These are phyloP conservation scores for Emericellopsis terricola DNA, from an alignment of 495 filamentous ascomycete genomes.

Conservation along the genomic window DNA sequence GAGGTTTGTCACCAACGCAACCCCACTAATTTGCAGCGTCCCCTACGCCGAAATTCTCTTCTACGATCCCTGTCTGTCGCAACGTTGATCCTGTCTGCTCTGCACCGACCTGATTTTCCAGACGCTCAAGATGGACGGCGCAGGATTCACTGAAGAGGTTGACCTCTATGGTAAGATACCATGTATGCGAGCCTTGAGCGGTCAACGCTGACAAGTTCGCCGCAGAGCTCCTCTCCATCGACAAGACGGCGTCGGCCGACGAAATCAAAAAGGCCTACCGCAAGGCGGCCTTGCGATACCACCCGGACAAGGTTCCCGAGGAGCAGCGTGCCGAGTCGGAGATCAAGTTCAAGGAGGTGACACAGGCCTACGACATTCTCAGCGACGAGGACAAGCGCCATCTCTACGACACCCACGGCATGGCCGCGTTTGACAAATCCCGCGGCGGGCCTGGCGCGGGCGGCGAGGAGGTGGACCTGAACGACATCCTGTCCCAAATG, in stretches of 20 bases:
- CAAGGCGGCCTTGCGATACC: slow-evolving; percentile 77
- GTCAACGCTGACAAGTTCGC: neutral
- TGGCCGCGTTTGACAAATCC: slow-evolving; percentile 70
- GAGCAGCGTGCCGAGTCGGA: slow-evolving; percentile 69
- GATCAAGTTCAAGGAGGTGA: slow-evolving; percentile 75
- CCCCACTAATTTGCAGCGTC: no score
- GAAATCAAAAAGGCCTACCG: slow-evolving; percentile 97
- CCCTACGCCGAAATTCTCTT: no score
- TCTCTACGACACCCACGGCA: slow-evolving; percentile 83
- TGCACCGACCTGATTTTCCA: no score
- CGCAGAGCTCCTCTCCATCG: slow-evolving; percentile 58
- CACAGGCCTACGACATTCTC: slow-evolving; percentile 93
- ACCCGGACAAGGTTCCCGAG: slow-evolving; percentile 93
- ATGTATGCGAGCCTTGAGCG: no score
- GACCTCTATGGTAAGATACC: slow-evolving; percentile 55
- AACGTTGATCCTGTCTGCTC: no score
- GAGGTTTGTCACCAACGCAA: no score
- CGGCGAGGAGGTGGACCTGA: slow-evolving; percentile 58
- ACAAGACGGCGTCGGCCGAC: slow-evolving; percentile 48
- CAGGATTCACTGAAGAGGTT: slow-evolving; percentile 25
- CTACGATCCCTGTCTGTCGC: no score
- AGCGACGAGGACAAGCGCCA: slow-evolving; percentile 87
- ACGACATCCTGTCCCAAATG: slow-evolving; percentile 87
- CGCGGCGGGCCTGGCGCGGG: slow-evolving; percentile 49
- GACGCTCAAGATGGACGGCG: slow-evolving; percentile 16